Evolutionary conservation across 257 asterid species (phyloP).

Genomic region (Striga asiatica): DNA sequence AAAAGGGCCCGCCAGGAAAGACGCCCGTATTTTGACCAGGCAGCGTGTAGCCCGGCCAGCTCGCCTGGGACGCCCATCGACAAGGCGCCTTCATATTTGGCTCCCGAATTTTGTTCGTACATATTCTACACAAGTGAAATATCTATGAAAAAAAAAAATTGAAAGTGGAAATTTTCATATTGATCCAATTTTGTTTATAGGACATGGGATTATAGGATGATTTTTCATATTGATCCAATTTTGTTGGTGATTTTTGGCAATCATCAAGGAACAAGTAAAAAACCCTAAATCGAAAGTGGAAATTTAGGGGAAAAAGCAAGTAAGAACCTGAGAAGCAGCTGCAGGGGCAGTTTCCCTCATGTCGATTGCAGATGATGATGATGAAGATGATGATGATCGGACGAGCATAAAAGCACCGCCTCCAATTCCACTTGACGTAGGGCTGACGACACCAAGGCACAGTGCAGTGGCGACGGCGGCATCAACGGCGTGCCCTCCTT

Average conservation of each 20-base stretch:
- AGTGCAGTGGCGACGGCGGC: constrained; percentile 76
- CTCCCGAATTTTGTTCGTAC: constrained; percentile 42
- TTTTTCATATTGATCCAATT: too few relatives aligned
- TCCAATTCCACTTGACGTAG: constrained; percentile 71
- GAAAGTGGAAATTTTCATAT: background rate
- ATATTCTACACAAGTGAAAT: too few relatives aligned
- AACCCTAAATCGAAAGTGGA: background rate
- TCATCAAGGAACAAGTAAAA: too few relatives aligned
- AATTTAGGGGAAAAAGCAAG: background rate
- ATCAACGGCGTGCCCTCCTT: constrained; percentile 86
- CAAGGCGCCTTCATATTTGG: constrained; percentile 50
- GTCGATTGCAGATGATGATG: constrained; percentile 50
- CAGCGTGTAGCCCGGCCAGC: constrained; percentile 75
- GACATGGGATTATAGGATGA: too few relatives aligned
- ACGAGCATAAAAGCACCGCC: constrained; percentile 90
- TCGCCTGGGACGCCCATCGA: constrained; percentile 92
- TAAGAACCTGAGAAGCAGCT: constrained; percentile 62
- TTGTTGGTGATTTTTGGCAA: too few relatives aligned
- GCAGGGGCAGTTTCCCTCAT: constrained; percentile 88
- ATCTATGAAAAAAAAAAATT: constrained; percentile 19
- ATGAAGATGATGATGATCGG: constrained; percentile 34
- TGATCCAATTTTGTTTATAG: too few relatives aligned
- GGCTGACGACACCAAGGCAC: constrained; percentile 76
- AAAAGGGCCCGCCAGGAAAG: constrained; percentile 67
- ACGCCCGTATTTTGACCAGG: constrained; percentile 64